Evolutionary conservation across 208 protist species (phyloP), one percentile per base, ranked within the genome.

Genomic region (Naegleria gruberi): DNA sequence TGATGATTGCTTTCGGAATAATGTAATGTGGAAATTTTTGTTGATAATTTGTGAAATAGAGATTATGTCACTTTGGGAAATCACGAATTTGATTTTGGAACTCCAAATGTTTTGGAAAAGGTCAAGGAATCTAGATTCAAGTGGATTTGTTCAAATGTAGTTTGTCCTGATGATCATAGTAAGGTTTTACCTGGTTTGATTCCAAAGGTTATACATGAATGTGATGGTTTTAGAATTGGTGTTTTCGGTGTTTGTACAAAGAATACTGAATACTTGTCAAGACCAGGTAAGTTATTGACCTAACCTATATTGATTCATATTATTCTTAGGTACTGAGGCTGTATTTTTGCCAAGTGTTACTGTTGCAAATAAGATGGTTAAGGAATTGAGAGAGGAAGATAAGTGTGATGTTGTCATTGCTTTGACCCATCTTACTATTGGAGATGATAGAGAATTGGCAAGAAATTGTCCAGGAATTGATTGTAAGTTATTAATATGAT

Each of bases 61-160:
- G 26, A 77, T 77, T 30, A 26, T 37, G 12, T 84, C 5, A 15
- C 15, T 5, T 12, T 12, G 46, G 82, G 82, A 12, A 85, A 85
- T 85, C 82, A 85, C 41, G 82, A 85, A 46, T 85, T 85, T 85
- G 82, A 85, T 46, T 85, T 85, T 85, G 82, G 82, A n/a, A 85
- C 41, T 46, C 23, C 37, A 45, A 45, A 42, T n/a, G n/a, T 85
- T 10, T 0, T 46, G 5, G 23, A 85, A 45, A 43, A 19, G 46
- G 46, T 85, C 23, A 30, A n/a, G 10, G 42, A 85, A 46, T n/a
- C 41, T 42, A 85, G 26, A 45, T 83, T 44, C 40, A 44, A 83
- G 44, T 44, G 77, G 77, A 23, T 44, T 83, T 41, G 77, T 43
- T 4, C 77, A 1, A 83, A 83, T 41, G 37, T 83, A 17, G 65